A percentile compares a stretch with the other conserved stretches of the same genome.
phyloP scores from a whole-genome alignment of 805 yeast genomes.

The Ogataea nakhonphanomensis region DNA sequence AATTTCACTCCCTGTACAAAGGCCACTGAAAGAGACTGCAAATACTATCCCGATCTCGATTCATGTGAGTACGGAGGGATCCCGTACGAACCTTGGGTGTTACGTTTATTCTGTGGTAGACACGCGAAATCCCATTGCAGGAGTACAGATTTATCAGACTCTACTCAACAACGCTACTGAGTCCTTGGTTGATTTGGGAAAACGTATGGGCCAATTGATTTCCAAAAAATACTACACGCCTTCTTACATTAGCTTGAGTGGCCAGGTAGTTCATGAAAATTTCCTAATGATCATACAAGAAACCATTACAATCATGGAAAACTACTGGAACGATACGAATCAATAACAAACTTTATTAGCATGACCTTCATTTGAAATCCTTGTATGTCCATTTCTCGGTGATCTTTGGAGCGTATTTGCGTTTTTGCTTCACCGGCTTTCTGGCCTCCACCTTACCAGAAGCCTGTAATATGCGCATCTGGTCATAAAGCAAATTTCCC shows the following conservation, averaged over 20 bases:
- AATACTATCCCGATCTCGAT: slow-evolving; percentile 35
- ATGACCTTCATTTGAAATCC: slow-evolving; percentile 59
- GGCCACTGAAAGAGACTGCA: slow-evolving; percentile 15
- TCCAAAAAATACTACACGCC: slow-evolving; percentile 41
- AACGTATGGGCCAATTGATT: slow-evolving; percentile 40
- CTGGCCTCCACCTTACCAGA: slow-evolving; percentile 86
- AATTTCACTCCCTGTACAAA: slow-evolving; percentile 18
- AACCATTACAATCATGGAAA: slow-evolving; percentile 31
- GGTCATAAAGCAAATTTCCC: slow-evolving; percentile 80
- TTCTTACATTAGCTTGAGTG: slow-evolving; percentile 44
- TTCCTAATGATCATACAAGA: slow-evolving; percentile 29
- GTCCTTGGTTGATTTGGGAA: slow-evolving; percentile 39
- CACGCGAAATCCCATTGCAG: slow-evolving; percentile 20
- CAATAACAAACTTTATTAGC: background rate
- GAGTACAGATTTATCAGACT: slow-evolving; percentile 37
- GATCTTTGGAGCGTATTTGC: slow-evolving; percentile 67
- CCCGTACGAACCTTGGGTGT: slow-evolving; percentile 36
- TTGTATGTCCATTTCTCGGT: slow-evolving; percentile 94
- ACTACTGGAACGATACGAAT: slow-evolving; percentile 9
- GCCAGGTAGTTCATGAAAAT: slow-evolving; percentile 35
- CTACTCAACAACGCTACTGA: slow-evolving; percentile 42
- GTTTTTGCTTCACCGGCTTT: slow-evolving; percentile 60
- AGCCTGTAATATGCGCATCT: slow-evolving; percentile 76
- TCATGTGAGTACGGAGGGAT: slow-evolving; percentile 34
- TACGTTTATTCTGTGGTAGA: slow-evolving; percentile 43